phyloP scores from a whole-genome alignment of 73 alveolate species.

The Paramecium tetraurelia region DNA sequence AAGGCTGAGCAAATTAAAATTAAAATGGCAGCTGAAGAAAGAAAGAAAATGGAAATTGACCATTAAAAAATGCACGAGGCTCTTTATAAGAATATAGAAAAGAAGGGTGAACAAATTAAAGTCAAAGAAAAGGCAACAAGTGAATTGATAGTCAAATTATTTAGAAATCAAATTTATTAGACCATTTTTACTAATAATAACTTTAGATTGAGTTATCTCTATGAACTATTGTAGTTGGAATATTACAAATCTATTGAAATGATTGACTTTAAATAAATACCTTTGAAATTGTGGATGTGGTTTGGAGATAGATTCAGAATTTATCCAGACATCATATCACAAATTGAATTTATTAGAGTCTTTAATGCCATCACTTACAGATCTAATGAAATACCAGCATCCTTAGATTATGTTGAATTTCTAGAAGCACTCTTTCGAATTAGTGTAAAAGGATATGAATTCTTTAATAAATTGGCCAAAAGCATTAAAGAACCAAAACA shows the following conservation, averaged over 20 bases:
- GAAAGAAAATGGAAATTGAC: not conserved
- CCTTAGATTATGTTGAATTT: conserved; percentile 19
- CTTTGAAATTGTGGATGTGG: conserved; percentile 37
- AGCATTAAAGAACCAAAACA: conserved; percentile 8
- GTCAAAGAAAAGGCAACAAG: conserved; percentile 3
- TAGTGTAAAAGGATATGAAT: not conserved
- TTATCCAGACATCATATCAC: not conserved
- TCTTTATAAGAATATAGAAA: not conserved
- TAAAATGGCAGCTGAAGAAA: not conserved
- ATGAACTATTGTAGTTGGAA: not conserved
- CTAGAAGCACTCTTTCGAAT: conserved; percentile 18
- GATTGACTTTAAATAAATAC: not conserved
- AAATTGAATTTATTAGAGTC: not conserved
- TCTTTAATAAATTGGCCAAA: not conserved
- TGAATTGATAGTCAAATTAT: not conserved
- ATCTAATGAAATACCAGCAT: not conserved
- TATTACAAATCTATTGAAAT: not conserved
- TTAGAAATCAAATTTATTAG: not conserved
- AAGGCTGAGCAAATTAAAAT: not conserved
- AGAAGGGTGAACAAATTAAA: conserved; percentile 17
- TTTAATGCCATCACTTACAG: not conserved
- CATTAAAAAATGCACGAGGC: not conserved
- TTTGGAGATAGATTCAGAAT: conserved; percentile 42
- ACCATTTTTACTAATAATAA: not conserved
- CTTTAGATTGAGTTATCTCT: conserved; percentile 2